Percentiles rank a stretch among this genome's conserved stretches.
Evolutionary conservation across 1,284 basidiomycete species (phyloP).

Genomic region (Ceratobasidium sp.): DNA sequence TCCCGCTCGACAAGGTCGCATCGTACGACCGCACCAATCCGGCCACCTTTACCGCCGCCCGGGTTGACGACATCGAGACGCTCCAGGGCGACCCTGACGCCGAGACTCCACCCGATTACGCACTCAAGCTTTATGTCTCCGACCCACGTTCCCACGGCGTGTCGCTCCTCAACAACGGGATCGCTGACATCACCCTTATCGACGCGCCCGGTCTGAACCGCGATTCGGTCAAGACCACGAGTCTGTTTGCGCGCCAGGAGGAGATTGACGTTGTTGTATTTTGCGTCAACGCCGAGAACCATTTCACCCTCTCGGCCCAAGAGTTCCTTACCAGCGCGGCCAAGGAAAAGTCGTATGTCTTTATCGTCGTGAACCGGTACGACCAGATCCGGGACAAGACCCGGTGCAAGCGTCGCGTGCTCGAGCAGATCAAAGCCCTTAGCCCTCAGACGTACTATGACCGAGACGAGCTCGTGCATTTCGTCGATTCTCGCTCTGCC

Average conservation of each 20-base stretch:
- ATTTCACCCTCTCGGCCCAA: slow-evolving; percentile 96
- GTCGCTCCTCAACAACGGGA: slow-evolving; percentile 94
- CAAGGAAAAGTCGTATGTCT: slow-evolving; percentile 97
- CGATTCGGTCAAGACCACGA: slow-evolving; percentile 95
- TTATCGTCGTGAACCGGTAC: slow-evolving; percentile 99
- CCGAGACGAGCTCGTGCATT: slow-evolving; percentile 94
- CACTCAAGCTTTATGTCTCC: slow-evolving; percentile 87
- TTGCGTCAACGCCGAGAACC: slow-evolving; percentile 97
- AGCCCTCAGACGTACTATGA: slow-evolving; percentile 94
- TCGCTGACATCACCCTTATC: slow-evolving; percentile 98
- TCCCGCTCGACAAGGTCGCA: slow-evolving; percentile 68
- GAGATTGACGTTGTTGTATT: slow-evolving; percentile 99
- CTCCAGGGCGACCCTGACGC: slow-evolving; percentile 81
- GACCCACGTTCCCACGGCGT: slow-evolving; percentile 79
- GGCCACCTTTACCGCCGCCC: slow-evolving; percentile 79
- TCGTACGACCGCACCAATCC: slow-evolving; percentile 81
- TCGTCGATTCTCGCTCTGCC: slow-evolving; percentile 90
- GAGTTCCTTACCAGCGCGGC: slow-evolving; percentile 95
- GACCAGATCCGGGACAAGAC: slow-evolving; percentile 97
- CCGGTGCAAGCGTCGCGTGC: slow-evolving; percentile 88
- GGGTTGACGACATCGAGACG: slow-evolving; percentile 80
- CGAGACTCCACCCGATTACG: slow-evolving; percentile 69
- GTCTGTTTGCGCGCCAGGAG: slow-evolving; percentile 94
- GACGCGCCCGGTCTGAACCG: slow-evolving; percentile 98
- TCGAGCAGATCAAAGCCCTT: slow-evolving; percentile 95